phyloP scores from a whole-genome alignment of 495 filamentous ascomycete species.

The Lasiosphaeria ovina region DNA sequence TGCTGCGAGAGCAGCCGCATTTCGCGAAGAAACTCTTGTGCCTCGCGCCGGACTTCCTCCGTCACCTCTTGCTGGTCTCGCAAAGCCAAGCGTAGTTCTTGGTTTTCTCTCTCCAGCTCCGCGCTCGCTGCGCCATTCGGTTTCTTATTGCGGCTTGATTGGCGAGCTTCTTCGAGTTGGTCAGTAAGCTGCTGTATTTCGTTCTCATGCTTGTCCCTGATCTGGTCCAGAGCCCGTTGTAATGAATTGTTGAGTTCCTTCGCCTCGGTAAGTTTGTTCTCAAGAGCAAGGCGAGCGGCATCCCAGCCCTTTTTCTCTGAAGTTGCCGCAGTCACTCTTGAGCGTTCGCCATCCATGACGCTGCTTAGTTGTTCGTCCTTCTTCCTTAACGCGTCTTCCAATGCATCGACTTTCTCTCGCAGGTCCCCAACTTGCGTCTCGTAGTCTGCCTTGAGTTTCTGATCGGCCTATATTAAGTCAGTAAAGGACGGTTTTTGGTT shows the following conservation, averaged over 20 bases:
- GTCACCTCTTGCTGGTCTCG: conserved; percentile 78
- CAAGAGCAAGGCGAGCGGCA: conserved; percentile 67
- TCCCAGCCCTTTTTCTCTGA: conserved; percentile 68
- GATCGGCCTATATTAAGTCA: conserved; percentile 52
- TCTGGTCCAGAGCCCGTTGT: conserved; percentile 70
- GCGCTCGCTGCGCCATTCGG: conserved; percentile 44
- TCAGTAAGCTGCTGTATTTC: conserved; percentile 62
- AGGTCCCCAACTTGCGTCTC: conserved; percentile 73
- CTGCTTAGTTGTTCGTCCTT: conserved; percentile 48
- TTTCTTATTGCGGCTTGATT: conserved; percentile 22
- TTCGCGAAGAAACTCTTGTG: conserved; percentile 78
- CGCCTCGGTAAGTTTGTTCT: conserved; percentile 74
- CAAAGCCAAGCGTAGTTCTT: conserved; percentile 67
- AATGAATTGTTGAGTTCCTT: conserved; percentile 74
- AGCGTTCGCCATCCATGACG: conserved; percentile 43
- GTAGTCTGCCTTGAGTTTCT: conserved; percentile 70
- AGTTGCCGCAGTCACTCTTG: conserved; percentile 46
- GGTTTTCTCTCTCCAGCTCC: conserved; percentile 68
- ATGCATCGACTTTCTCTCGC: conserved; percentile 66
- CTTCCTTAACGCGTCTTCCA: conserved; percentile 61
- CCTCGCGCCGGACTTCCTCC: conserved; percentile 82
- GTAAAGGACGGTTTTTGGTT: conserved; percentile 2
- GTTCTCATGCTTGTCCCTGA: conserved; percentile 63
- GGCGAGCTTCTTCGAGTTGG: conserved; percentile 58
- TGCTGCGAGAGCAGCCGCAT: conserved; percentile 84